phyloP scores from a whole-genome alignment of 2,329 filamentous ascomycete genomes.

The Fusarium sp. region DNA sequence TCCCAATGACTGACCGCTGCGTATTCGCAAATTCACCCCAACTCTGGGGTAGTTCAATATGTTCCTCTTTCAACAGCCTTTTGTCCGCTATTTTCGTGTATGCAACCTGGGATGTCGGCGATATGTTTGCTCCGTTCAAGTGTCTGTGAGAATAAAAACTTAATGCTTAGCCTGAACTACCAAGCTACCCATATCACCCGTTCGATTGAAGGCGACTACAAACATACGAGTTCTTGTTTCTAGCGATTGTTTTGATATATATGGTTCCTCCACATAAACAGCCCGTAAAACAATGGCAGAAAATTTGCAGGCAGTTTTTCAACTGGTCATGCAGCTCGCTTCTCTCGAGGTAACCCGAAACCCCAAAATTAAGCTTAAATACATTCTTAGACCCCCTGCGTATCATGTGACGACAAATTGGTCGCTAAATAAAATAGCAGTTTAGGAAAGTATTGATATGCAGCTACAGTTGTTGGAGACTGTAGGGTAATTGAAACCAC shows the following conservation, averaged over 20 bases:
- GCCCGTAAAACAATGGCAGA: background rate
- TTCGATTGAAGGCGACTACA: rapidly evolving
- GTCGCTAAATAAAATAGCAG: no score
- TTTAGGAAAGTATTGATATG: no score
- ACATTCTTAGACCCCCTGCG: rapidly evolving
- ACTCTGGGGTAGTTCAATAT: no score
- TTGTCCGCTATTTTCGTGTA: background rate
- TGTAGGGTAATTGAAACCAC: background rate
- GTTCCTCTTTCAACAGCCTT: background rate
- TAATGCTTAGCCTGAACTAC: background rate
- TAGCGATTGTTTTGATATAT: background rate
- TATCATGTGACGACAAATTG: rapidly evolving
- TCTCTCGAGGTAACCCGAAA: rapidly evolving
- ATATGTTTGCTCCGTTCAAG: background rate
- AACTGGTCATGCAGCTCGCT: rapidly evolving
- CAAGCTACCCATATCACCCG: background rate
- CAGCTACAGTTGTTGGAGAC: no score
- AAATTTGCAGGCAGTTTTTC: background rate
- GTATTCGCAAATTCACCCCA: no score
- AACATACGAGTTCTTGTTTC: background rate
- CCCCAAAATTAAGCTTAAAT: background rate
- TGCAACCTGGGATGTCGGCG: background rate
- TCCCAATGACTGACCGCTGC: rapidly evolving
- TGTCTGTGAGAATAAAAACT: rapidly evolving
- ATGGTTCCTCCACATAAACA: background rate